These are phyloP conservation scores for Candida tammaniensis DNA, from an alignment of 805 yeast genomes.

Conservation along the genomic window DNA sequence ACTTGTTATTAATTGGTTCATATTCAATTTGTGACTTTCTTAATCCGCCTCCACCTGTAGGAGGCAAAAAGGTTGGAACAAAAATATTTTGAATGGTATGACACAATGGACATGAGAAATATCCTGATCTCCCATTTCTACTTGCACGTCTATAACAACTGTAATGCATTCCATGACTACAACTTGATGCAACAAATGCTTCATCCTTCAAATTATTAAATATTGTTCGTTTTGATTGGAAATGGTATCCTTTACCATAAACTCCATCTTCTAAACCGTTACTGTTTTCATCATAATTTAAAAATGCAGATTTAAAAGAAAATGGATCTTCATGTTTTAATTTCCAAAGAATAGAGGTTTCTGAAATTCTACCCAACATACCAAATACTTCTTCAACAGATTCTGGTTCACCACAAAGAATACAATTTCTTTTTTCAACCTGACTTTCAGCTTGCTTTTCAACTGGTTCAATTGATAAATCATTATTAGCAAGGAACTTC, in stretches of 20 bases:
- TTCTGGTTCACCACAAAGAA: conserved; percentile 57
- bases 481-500: conserved; percentile 40
- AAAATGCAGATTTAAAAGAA: conserved; percentile 20
- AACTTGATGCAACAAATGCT: conserved; percentile 35
- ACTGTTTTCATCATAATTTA: conserved; percentile 19
- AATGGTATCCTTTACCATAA: conserved; percentile 17
- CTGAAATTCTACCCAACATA: conserved; percentile 49
- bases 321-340: conserved; percentile 17
- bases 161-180: conserved; percentile 55
- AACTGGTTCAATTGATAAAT: conserved; percentile 8
- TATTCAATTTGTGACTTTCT: conserved; percentile 8
- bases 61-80: conserved; percentile 40
- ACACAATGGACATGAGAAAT: conserved; percentile 51
- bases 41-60: conserved; percentile 19
- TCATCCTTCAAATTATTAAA: conserved; percentile 14
- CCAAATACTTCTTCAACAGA: conserved; percentile 50
- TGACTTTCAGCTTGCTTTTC: conserved; percentile 10
- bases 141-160: conserved; percentile 38
- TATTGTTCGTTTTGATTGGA: conserved; percentile 5
- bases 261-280: conserved; percentile 19
- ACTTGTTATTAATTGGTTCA: conserved; percentile 14
- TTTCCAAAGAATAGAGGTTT: conserved; percentile 50
- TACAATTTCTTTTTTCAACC: conserved; percentile 41
- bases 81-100: conserved; percentile 43
- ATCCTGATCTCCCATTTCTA: conserved; percentile 14